phyloP scores from a whole-genome alignment of 2,329 filamentous ascomycete species.

The Penicillium sp. region DNA sequence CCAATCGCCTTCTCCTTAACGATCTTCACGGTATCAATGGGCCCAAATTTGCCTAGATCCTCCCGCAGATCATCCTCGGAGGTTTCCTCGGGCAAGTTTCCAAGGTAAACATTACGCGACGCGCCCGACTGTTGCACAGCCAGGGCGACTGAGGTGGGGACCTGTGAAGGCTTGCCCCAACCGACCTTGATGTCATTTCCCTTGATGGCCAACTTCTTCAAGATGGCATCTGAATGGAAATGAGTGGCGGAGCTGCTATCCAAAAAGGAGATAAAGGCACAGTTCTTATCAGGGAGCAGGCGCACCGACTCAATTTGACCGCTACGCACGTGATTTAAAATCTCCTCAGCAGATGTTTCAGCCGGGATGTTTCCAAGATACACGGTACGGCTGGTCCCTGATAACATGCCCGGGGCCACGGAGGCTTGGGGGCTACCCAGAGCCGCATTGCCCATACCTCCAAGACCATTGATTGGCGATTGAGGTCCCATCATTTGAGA shows the following conservation, averaged over 20 bases:
- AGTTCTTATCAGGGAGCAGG: conserved; percentile 97
- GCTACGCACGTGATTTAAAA: conserved; percentile 91
- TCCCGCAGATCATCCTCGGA: conserved; percentile 90
- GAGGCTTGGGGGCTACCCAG: conserved; percentile 68
- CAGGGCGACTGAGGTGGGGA: conserved; percentile 94
- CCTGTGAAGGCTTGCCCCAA: conserved; percentile 98
- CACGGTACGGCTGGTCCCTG: conserved; percentile 91
- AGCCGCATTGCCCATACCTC: conserved; percentile 60
- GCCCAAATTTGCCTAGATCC: conserved; percentile 92
- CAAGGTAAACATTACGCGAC: conserved; percentile 94
- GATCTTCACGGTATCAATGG: conserved; percentile 96
- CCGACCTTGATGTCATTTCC: conserved; percentile 99
- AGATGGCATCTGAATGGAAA: conserved; percentile 98
- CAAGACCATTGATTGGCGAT: conserved; percentile 78
- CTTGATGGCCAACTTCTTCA: conserved; percentile 99
- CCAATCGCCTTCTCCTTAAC: conserved; percentile 97
- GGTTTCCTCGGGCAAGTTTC: conserved; percentile 87
- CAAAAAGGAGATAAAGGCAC: conserved; percentile 98
- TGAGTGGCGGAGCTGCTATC: conserved; percentile 97
- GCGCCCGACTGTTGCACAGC: conserved; percentile 97
- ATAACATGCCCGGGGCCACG: conserved; percentile 75
- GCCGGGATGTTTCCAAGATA: conserved; percentile 98
- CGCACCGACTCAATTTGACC: conserved; percentile 99
- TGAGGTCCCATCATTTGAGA: conserved; percentile 81
- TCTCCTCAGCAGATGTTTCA: conserved; percentile 94